These are phyloP conservation scores for Ensete ventricosum DNA, from an alignment of 176 grass and related monocot species.

Conservation along the genomic window DNA sequence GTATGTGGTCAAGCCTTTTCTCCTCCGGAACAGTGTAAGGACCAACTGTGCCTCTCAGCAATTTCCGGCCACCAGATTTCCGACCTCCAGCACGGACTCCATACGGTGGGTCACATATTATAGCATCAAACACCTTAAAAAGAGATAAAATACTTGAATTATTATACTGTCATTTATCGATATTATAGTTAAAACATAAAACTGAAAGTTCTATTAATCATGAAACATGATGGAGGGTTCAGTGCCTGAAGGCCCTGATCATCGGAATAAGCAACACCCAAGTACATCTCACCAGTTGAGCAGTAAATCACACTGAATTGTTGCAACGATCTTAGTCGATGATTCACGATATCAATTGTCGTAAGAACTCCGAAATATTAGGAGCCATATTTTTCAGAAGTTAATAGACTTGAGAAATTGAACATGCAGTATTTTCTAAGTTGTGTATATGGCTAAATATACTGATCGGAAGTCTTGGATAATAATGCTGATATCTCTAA, in stretches of 20 bases:
- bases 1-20: constrained; percentile 80
- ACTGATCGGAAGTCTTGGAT: no score
- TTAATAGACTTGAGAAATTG: not conserved
- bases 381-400: no score
- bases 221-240: no score
- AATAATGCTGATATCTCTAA: no score
- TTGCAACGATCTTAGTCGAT: not conserved
- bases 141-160: not conserved
- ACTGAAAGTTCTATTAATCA: no score
- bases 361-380: not conserved
- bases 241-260: not conserved
- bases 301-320: not conserved
- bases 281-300: not conserved
- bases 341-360: not conserved
- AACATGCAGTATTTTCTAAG: not conserved
- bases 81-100: constrained; percentile 88
- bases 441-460: no score
- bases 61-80: constrained; percentile 78
- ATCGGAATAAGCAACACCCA: not conserved
- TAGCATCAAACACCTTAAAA: constrained; percentile 74
- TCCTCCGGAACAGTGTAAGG: constrained; percentile 85
- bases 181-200: no score
- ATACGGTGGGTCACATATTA: constrained; percentile 92
- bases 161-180: not conserved
- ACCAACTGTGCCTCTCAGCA: constrained; percentile 52